Evolutionary conservation across 2,329 filamentous ascomycete genomes (phyloP), one percentile per base, ranked within the genome.

Genomic region (Penicillium sp.): DNA sequence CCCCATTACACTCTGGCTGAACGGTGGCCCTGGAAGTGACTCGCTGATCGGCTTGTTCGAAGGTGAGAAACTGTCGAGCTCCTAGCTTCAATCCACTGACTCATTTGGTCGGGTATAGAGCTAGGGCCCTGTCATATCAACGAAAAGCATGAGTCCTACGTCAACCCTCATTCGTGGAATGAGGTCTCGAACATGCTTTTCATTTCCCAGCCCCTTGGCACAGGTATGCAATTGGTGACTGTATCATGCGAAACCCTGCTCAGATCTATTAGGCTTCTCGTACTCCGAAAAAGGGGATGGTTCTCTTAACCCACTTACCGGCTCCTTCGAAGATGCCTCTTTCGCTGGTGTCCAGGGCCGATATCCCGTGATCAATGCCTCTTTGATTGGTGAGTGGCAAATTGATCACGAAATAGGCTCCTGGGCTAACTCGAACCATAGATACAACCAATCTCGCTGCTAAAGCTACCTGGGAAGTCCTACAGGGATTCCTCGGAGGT

Each of bases 91-190:
- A 5, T 8, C 26, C 33, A 39, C 18, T 31, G 42, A 39, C 59
- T 69, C 36, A 68, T 45, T 34, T 23, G 5, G 4, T 31, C 28
- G 50, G 13, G n/a, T n/a, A 12, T 56, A 74, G 72, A 76, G 58
- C 55, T 74, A 53, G 74, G 74, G 6, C 73, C 74, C n/a, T 76
- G 74, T 56, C 65, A 67, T 41, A 69, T 81, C 43, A 76, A 76
- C 34, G 70, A 74, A 49, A 68, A 73, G 28, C 70, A 75, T 46
- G 68, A 75, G 15, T 71, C 76, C 13, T 70, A 73, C 58, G 67
- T 77, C 64, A 86, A 86, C 62, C 81, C 81, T 4, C 80, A 83
- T 69, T 78, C 78, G 8, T 86, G 81, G 81, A 84, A 78, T 59
- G 79, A 83, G 54, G 77, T 78, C 24, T 81, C 78, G 33, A 85